Evolutionary conservation across 164 flowering plant species (phyloP).

Genomic region (Vitis cinerea): DNA sequence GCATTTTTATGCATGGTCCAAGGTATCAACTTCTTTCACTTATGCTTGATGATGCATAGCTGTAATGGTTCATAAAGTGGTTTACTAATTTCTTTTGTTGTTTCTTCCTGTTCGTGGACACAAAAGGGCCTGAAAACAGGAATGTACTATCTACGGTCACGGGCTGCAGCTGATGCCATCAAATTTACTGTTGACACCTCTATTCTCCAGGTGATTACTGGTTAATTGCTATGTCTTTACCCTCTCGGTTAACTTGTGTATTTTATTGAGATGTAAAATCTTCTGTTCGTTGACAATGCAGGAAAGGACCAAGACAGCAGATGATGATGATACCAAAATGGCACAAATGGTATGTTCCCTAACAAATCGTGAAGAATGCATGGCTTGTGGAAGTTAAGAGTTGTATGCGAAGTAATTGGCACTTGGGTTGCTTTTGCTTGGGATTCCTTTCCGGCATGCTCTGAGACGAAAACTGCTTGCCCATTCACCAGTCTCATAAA

Average conservation of each 20-base stretch:
- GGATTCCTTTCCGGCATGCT: neutral
- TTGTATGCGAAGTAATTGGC: neutral
- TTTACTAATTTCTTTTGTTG: conserved; percentile 1
- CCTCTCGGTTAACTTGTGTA: neutral
- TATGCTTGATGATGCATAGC: neutral
- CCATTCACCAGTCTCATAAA: neutral
- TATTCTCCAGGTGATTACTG: conserved; percentile 43
- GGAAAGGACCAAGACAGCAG: conserved; percentile 31
- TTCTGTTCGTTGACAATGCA: conserved; percentile 16
- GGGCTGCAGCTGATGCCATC: conserved; percentile 98
- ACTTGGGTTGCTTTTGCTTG: neutral
- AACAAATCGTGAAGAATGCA: conserved; percentile 83
- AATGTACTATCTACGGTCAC: conserved; percentile 90
- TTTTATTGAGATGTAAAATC: conserved; percentile 1
- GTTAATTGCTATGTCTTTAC: neutral
- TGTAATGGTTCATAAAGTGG: neutral
- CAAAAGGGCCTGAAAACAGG: conserved; percentile 80
- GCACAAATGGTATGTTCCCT: conserved; percentile 90
- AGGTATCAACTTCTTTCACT: conserved; percentile 37
- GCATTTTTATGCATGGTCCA: conserved; percentile 91
- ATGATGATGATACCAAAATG: conserved; percentile 58
- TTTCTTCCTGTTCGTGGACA: neutral
- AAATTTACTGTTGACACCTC: conserved; percentile 93
- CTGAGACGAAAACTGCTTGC: neutral
- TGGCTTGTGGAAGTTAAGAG: conserved; percentile 84